Evolutionary conservation across 176 grass and related monocot species (phyloP).

Genomic region (Coix lacrymajobi): DNA sequence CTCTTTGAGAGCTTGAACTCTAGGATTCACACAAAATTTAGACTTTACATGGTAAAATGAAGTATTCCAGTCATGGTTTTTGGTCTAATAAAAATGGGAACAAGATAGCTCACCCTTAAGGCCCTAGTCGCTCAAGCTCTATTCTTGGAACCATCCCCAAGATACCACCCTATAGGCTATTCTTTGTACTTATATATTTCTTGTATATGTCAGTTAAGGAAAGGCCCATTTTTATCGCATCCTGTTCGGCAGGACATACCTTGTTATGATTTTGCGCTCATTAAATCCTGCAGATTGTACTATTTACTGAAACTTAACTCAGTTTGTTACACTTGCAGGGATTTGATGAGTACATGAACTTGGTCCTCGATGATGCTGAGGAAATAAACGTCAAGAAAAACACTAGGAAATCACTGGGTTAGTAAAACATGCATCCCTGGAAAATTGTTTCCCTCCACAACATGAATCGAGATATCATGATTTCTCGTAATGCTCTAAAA

Average conservation of each 20-base stretch:
- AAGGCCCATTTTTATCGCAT: background rate
- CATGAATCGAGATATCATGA: background rate
- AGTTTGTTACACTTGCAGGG: slow-evolving; percentile 41
- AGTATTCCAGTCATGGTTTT: background rate
- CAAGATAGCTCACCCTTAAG: background rate
- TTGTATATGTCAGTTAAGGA: background rate
- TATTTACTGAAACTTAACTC: background rate
- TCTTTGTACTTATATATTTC: background rate
- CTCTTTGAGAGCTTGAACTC: background rate
- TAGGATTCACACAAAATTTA: background rate
- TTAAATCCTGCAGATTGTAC: background rate
- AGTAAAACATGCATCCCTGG: background rate
- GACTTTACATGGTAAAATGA: background rate
- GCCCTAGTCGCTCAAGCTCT: background rate
- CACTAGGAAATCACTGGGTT: slow-evolving; percentile 75
- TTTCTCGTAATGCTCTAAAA: background rate
- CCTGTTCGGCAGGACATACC: background rate
- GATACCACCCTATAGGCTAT: background rate
- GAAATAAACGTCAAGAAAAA: slow-evolving; percentile 92
- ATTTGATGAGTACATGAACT: slow-evolving; percentile 99
- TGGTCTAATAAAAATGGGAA: background rate
- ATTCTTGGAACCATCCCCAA: background rate
- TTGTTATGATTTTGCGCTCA: background rate
- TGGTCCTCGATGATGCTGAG: slow-evolving; percentile 95
- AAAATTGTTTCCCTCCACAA: background rate